Evolutionary conservation across 257 asterid genomes (phyloP).

Genomic region (Solanum piurae): DNA sequence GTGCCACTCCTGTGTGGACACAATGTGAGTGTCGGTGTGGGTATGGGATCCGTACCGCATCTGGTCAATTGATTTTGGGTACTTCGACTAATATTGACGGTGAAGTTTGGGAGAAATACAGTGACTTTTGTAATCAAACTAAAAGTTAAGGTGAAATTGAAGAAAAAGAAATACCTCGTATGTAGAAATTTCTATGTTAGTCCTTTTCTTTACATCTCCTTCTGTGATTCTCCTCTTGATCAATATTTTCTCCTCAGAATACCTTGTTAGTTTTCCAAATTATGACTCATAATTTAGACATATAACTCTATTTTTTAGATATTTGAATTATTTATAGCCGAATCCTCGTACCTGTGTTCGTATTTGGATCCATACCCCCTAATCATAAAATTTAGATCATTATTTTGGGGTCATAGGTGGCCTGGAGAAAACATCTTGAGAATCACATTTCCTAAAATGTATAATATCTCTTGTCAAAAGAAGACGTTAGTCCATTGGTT

Average conservation of each 20-base stretch:
- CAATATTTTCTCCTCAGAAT: not conserved
- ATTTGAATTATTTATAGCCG: too few relatives aligned
- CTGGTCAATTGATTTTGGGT: not conserved
- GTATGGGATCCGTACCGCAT: not conserved
- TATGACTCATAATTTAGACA: not conserved
- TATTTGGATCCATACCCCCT: not conserved
- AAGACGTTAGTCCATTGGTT: not conserved
- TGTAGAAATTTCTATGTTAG: not conserved
- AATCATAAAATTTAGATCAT: not conserved
- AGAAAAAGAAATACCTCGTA: not conserved
- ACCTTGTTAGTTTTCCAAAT: not conserved
- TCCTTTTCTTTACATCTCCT: not conserved
- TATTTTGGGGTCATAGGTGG: not conserved
- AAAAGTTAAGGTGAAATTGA: not conserved
- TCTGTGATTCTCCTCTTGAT: not conserved
- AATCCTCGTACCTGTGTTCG: not conserved
- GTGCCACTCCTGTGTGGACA: not conserved
- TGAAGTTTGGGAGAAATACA: not conserved
- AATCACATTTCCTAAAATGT: not conserved
- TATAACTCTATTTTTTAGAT: not conserved
- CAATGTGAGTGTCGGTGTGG: not conserved
- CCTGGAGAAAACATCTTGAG: not conserved
- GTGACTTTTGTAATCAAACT: not conserved
- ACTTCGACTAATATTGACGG: not conserved
- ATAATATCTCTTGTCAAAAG: not conserved